Evolutionary conservation across 1,139 yeast species (phyloP).

Genomic region (Protomyces gravidus): DNA sequence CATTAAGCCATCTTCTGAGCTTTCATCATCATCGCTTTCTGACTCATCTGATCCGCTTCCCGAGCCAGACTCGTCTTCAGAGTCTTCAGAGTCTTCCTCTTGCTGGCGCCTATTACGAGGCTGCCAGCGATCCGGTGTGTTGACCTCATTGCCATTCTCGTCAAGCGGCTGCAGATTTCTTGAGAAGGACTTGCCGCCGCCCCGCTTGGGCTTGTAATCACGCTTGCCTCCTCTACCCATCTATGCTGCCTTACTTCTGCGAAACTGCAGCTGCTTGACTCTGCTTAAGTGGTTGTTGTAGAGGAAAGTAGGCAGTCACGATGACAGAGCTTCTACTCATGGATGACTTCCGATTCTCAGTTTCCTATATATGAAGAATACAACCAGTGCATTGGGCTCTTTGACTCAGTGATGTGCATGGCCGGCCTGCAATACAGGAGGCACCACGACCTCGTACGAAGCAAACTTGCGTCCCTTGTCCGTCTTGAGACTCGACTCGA

Average conservation of each 20-base stretch:
- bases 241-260: not conserved
- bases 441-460: slow-evolving; percentile 20
- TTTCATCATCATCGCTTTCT: slow-evolving; percentile 14
- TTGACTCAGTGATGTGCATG: not conserved
- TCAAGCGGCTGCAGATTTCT: slow-evolving; percentile 24
- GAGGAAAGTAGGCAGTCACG: not conserved
- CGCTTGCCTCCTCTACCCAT: slow-evolving; percentile 22
- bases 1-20: slow-evolving; percentile 23
- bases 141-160: slow-evolving; percentile 22
- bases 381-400: no score
- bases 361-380: no score
- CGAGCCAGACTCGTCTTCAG: slow-evolving; percentile 6
- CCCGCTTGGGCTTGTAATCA: slow-evolving; percentile 22
- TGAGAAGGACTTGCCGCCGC: slow-evolving; percentile 27
- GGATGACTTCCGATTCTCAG: no score
- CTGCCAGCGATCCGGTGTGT: slow-evolving; percentile 19
- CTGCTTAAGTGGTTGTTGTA: not conserved
- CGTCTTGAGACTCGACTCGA: slow-evolving; percentile 24
- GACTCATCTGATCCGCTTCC: slow-evolving; percentile 15
- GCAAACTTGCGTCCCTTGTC: slow-evolving; percentile 14
- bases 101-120: slow-evolving; percentile 18
- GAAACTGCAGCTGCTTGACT: not conserved
- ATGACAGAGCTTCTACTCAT: no score
- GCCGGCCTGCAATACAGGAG: not conserved
- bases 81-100: not conserved